Conservation (phyloP, 805 yeast genomes). For the Schwanniomyces polymorphus region DNA sequence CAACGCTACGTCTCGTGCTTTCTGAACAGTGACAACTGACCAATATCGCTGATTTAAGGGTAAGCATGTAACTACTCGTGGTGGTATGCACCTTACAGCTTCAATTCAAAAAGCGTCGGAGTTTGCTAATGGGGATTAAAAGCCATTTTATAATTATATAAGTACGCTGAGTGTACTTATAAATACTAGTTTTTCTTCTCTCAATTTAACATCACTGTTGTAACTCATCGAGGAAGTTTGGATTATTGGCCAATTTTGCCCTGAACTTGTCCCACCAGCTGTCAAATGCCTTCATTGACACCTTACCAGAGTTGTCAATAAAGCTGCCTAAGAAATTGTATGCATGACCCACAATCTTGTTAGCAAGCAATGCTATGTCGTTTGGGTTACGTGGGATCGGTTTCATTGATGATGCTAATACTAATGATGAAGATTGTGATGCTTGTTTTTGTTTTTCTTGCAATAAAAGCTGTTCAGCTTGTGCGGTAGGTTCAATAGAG, state of each 20-base stretch:
- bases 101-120: too few species aligned
- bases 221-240: conserved; percentile 65
- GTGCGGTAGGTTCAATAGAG: conserved; percentile 78
- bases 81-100: too few species aligned
- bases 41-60: too few species aligned
- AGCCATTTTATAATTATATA: not conserved
- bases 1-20: too few species aligned
- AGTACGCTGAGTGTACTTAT: not conserved
- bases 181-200: not conserved
- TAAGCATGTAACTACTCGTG: too few species aligned
- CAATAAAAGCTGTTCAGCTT: conserved; percentile 60
- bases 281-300: conserved; percentile 83
- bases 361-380: conserved; percentile 62
- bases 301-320: conserved; percentile 75
- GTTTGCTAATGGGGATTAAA: too few species aligned
- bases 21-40: too few species aligned
- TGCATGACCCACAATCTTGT: conserved; percentile 87
- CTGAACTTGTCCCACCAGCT: conserved; percentile 95
- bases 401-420: conserved; percentile 18
- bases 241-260: conserved; percentile 72
- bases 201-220: conserved; percentile 7
- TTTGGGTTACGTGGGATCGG: conserved; percentile 14
- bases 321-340: conserved; percentile 91
- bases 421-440: conserved; percentile 15
- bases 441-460: conserved; percentile 34